A percentile compares a stretch with the other conserved stretches of the same genome.
Evolutionary conservation across 2,329 filamentous ascomycete species (phyloP).

Genomic region (Beauveria sp.): DNA sequence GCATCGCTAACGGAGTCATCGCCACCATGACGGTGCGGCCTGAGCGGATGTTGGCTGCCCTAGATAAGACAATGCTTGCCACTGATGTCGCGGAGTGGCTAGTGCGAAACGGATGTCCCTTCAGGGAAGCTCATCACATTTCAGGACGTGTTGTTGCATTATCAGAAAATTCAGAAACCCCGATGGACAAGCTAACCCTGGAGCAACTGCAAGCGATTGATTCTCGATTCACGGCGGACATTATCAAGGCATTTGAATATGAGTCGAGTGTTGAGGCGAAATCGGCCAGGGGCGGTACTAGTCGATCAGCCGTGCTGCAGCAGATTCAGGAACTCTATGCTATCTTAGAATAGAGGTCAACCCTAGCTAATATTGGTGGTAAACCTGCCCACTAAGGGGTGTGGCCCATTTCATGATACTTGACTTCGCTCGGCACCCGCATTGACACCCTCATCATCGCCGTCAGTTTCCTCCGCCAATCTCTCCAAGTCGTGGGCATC

Average conservation of each 20-base stretch:
- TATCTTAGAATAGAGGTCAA: conserved; percentile 24
- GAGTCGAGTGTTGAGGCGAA: conserved; percentile 65
- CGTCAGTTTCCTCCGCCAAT: neutral
- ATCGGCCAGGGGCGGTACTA: conserved; percentile 59
- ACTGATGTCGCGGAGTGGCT: conserved; percentile 58
- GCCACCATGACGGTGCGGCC: conserved; percentile 58
- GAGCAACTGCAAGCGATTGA: conserved; percentile 63
- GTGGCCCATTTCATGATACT: no score
- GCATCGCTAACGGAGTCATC: conserved; percentile 67
- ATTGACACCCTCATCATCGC: neutral
- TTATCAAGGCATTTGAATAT: conserved; percentile 60
- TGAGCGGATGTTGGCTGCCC: conserved; percentile 62
- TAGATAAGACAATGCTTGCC: conserved; percentile 69
- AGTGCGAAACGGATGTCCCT: conserved; percentile 59
- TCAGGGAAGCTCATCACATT: conserved; percentile 73
- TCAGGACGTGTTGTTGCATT: conserved; percentile 64
- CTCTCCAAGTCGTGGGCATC: neutral
- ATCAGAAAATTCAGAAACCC: conserved; percentile 52
- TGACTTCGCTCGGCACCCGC: neutral
- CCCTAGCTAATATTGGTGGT: no score
- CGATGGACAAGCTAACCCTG: conserved; percentile 62
- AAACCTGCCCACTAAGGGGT: no score
- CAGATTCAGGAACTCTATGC: conserved; percentile 43
- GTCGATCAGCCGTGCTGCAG: conserved; percentile 53
- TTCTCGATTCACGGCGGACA: conserved; percentile 57